phyloP scores from a whole-genome alignment of 495 filamentous ascomycete species.

The Neurospora sp. region DNA sequence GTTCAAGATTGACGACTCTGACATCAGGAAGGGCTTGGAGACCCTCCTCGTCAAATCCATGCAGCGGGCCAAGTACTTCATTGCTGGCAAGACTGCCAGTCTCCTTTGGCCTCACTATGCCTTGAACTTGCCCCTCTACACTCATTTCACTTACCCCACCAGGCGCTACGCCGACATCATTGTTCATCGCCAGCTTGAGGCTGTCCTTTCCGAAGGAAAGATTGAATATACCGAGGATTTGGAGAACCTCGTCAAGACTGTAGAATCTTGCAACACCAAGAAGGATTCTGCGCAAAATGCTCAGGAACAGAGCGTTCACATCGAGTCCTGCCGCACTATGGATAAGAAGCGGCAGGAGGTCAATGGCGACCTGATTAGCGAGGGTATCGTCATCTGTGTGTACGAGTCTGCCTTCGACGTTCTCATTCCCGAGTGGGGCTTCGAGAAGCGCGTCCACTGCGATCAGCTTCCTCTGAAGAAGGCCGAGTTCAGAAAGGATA shows the following conservation, averaged over 20 bases:
- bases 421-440: conserved; percentile 94
- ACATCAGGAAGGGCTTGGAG: conserved; percentile 95
- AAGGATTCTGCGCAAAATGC: conserved; percentile 97
- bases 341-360: conserved; percentile 75
- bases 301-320: conserved; percentile 97
- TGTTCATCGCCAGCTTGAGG: conserved; percentile 90
- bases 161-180: conserved; percentile 91
- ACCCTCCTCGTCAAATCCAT: conserved; percentile 87
- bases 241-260: conserved; percentile 81
- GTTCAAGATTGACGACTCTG: conserved; percentile 77
- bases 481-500: conserved; percentile 93
- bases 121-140: conserved; percentile 87
- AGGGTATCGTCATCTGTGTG: conserved; percentile 92
- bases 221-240: conserved; percentile 83
- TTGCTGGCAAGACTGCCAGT: conserved; percentile 60
- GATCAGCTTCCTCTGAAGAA: conserved; percentile 97
- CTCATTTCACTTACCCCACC: conserved; percentile 93
- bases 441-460: conserved; percentile 98
- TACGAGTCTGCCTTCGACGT: conserved; percentile 99
- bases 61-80: conserved; percentile 91
- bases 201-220: conserved; percentile 69
- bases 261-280: conserved; percentile 95
- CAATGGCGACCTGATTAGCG: conserved; percentile 88
- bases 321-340: conserved; percentile 92
- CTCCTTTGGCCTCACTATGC: conserved; percentile 79